These are phyloP conservation scores for Aspergillus awamori DNA, from an alignment of 2,329 filamentous ascomycete species.

Conservation along the genomic window DNA sequence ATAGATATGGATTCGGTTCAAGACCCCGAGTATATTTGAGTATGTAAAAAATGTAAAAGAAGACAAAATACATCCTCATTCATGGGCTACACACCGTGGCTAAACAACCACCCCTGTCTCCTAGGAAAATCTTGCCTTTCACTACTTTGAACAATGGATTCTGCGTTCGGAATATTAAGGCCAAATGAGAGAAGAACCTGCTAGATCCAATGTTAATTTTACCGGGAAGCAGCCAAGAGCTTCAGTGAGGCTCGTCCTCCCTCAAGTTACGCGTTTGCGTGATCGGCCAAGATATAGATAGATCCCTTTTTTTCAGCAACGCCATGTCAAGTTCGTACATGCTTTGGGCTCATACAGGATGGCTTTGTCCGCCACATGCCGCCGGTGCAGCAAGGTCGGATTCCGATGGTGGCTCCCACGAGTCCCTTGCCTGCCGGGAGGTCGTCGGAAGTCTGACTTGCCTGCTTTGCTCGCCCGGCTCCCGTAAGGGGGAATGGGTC, in stretches of 20 bases:
- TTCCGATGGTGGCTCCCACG: not conserved
- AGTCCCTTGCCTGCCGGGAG: not conserved
- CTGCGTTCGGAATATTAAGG: too few relatives aligned
- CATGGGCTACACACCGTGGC: too few relatives aligned
- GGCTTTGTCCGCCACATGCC: not conserved
- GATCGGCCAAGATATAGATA: not conserved
- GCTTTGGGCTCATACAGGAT: not conserved
- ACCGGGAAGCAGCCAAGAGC: not conserved
- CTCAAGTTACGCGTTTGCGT: not conserved
- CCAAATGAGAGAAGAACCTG: too few relatives aligned
- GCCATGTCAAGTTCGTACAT: not conserved
- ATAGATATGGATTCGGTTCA: too few relatives aligned
- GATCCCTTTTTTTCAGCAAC: not conserved
- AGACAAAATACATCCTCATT: too few relatives aligned
- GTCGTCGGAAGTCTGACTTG: too few relatives aligned
- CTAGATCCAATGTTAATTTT: not conserved
- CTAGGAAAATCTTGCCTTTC: too few relatives aligned
- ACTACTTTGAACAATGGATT: too few relatives aligned
- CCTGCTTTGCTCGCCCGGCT: too few relatives aligned
- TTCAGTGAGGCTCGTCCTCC: not conserved
- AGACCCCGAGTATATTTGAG: too few relatives aligned
- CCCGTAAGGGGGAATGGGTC: not conserved
- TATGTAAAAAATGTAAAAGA: too few relatives aligned
- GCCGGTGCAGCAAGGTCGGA: not conserved
- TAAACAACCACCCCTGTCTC: too few relatives aligned